phyloP scores from a whole-genome alignment of 305 asterid genomes.

The Fraxinus platypoda region DNA sequence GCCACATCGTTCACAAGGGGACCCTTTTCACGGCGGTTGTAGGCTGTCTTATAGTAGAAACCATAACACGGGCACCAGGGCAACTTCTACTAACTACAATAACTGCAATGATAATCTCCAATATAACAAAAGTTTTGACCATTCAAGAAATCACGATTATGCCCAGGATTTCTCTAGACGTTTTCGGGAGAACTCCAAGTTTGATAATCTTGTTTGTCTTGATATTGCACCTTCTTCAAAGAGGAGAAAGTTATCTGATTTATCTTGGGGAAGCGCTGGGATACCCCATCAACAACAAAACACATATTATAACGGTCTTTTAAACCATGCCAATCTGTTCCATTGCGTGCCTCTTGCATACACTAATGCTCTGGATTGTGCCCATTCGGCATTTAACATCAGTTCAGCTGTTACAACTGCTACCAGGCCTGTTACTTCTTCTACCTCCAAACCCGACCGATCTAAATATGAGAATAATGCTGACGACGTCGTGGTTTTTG shows the following conservation, averaged over 20 bases:
- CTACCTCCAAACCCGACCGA: conserved; percentile 56
- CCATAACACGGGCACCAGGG: conserved; percentile 29
- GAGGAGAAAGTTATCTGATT: conserved; percentile 62
- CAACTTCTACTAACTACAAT: conserved; percentile 33
- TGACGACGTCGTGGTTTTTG: conserved; percentile 54
- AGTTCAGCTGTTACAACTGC: conserved; percentile 35
- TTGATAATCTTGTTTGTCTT: conserved; percentile 33
- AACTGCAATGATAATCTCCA: conserved; percentile 30
- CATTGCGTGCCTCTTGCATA: conserved; percentile 31
- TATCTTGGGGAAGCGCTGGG: conserved; percentile 43
- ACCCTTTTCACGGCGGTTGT: conserved; percentile 44
- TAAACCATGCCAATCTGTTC: conserved; percentile 32
- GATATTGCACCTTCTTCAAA: conserved; percentile 52
- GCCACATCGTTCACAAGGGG: conserved; percentile 45
- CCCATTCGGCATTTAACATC: conserved; percentile 23
- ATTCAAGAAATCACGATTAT: conserved; percentile 30
- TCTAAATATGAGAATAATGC: conserved; percentile 51
- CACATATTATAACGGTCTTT: conserved; percentile 28
- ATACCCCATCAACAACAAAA: conserved; percentile 45
- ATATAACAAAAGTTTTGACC: conserved; percentile 25
- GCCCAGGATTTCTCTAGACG: conserved; percentile 31
- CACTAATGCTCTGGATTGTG: conserved; percentile 27
- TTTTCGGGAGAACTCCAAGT: conserved; percentile 33
- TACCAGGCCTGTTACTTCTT: conserved; percentile 35
- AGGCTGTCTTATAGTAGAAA: conserved; percentile 47